Percentiles rank a stretch among this genome's conserved stretches.
phyloP scores from a whole-genome alignment of 768 basidiomycete genomes.

The Lactifluus echinatus region DNA sequence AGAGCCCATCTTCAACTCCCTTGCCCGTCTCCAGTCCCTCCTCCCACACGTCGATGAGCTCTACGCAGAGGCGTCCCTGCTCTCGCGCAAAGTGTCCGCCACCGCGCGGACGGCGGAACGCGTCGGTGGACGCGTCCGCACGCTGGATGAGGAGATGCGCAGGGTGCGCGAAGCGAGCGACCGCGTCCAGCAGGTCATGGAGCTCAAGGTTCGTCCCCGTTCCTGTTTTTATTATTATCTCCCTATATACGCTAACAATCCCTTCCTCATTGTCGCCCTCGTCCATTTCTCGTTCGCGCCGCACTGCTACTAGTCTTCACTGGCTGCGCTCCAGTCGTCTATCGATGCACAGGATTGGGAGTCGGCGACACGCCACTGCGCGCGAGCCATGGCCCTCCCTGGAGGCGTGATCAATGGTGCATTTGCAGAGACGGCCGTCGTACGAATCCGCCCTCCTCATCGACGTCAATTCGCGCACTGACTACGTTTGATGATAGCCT shows the following conservation, averaged over 20 bases:
- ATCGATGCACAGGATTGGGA: constrained; percentile 93
- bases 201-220: constrained; percentile 67
- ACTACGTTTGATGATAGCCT: constrained; percentile 46
- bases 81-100: constrained; percentile 51
- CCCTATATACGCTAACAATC: neutral
- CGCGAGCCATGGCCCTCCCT: constrained; percentile 82
- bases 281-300: neutral
- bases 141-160: constrained; percentile 89
- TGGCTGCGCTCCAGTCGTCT: constrained; percentile 43
- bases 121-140: constrained; percentile 84
- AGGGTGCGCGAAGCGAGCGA: constrained; percentile 87
- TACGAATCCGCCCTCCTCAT: constrained; percentile 28
- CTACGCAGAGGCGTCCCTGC: constrained; percentile 43
- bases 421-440: constrained; percentile 84
- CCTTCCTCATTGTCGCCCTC: too few relatives aligned
- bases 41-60: constrained; percentile 57
- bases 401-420: constrained; percentile 66
- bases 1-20: constrained; percentile 53
- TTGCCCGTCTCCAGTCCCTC: constrained; percentile 53
- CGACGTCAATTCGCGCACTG: too few relatives aligned
- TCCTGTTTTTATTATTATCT: too few relatives aligned
- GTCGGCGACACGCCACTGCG: constrained; percentile 83
- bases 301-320: constrained; percentile 46
- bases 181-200: constrained; percentile 86
- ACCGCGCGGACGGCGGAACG: constrained; percentile 77